A percentile compares a stretch with the other conserved stretches of the same genome.
Evolutionary conservation across 2,329 filamentous ascomycete genomes (phyloP).

Genomic region (Phialophora expanda): DNA sequence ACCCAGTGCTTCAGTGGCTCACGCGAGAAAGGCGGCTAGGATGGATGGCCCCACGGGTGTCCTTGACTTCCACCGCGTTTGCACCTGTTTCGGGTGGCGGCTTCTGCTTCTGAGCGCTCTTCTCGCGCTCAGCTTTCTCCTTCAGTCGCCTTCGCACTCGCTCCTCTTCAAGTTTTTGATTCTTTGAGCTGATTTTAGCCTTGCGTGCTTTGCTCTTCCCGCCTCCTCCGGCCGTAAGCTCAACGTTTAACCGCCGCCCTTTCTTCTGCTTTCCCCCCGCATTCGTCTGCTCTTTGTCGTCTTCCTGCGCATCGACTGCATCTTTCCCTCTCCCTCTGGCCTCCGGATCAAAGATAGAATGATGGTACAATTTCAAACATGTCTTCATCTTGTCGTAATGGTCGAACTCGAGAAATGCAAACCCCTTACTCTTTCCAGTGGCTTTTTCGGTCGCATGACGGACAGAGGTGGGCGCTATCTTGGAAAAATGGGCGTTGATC

Average conservation of each 20-base stretch:
- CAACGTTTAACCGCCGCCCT: constrained; percentile 84
- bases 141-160: constrained; percentile 58
- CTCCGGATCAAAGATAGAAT: constrained; percentile 72
- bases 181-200: constrained; percentile 83
- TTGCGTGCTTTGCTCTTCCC: constrained; percentile 76
- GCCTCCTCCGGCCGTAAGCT: constrained; percentile 84
- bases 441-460: constrained; percentile 74
- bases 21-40: constrained; percentile 52
- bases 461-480: constrained; percentile 71
- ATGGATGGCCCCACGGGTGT: constrained; percentile 49
- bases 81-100: constrained; percentile 38
- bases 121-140: constrained; percentile 42
- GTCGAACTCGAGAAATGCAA: constrained; percentile 88
- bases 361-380: constrained; percentile 87
- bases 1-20: constrained; percentile 27
- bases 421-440: constrained; percentile 70
- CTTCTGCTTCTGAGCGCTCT: constrained; percentile 45
- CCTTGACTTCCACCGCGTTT: constrained; percentile 32
- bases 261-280: constrained; percentile 48
- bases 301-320: constrained; percentile 7
- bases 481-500: constrained; percentile 76
- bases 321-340: constrained; percentile 46
- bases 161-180: constrained; percentile 78
- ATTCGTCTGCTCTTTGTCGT: constrained; percentile 6
- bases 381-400: constrained; percentile 89